phyloP scores from a whole-genome alignment of 805 yeast genomes.

The Candida alai region DNA sequence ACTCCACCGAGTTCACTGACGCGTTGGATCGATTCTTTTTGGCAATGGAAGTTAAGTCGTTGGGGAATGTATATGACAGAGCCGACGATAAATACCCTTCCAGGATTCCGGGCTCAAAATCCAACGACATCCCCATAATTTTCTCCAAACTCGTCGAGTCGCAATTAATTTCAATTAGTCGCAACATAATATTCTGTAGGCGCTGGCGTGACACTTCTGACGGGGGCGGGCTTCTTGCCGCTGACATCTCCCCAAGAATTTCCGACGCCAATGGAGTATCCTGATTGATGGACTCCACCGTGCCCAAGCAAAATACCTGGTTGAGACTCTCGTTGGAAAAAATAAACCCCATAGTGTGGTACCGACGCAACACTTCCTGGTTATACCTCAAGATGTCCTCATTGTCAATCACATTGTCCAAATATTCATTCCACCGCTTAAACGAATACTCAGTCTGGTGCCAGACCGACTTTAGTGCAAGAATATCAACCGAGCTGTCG shows the following conservation, averaged over 20 bases:
- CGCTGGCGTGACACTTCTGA: background rate
- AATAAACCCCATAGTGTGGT: constrained; percentile 39
- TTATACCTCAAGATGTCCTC: constrained; percentile 37
- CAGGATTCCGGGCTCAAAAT: constrained; percentile 56
- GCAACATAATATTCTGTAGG: constrained; percentile 24
- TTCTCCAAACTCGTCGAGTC: constrained; percentile 47
- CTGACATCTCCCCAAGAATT: constrained; percentile 1
- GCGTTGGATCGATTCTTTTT: constrained; percentile 2
- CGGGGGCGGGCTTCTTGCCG: background rate
- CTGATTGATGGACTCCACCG: constrained; percentile 21
- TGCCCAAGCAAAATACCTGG: constrained; percentile 41
- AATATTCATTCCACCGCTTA: constrained; percentile 77
- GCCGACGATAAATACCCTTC: constrained; percentile 29
- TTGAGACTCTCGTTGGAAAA: constrained; percentile 42
- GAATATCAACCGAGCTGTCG: constrained; percentile 28
- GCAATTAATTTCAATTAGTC: constrained; percentile 40
- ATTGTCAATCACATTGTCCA: constrained; percentile 45
- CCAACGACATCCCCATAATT: constrained; percentile 62
- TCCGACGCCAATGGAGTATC: constrained; percentile 11
- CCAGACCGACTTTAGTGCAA: constrained; percentile 61
- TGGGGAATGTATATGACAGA: constrained; percentile 2
- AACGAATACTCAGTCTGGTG: constrained; percentile 69
- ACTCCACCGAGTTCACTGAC: constrained; percentile 15
- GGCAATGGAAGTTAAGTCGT: constrained; percentile 6
- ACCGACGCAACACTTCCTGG: constrained; percentile 36